Evolutionary conservation across 2,329 filamentous ascomycete species (phyloP).

Genomic region (Cordyceps javanica): DNA sequence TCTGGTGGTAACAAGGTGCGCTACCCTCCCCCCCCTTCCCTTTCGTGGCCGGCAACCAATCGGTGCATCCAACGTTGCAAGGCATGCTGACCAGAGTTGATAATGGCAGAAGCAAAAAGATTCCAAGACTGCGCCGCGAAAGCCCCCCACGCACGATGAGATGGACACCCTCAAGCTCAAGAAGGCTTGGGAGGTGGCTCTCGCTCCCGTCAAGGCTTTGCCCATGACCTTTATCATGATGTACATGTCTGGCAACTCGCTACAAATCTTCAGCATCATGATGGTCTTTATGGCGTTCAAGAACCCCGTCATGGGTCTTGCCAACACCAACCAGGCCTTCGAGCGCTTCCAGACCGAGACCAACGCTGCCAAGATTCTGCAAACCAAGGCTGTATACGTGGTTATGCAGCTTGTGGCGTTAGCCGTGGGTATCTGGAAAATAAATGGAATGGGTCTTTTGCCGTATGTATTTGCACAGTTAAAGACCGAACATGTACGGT

Average conservation of each 20-base stretch:
- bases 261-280: constrained; percentile 99
- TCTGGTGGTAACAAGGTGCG: constrained; percentile 51
- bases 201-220: constrained; percentile 86
- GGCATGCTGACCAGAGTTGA: constrained; percentile 7
- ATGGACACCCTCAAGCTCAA: constrained; percentile 96
- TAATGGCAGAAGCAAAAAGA: constrained; percentile 44
- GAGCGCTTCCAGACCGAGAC: constrained; percentile 80
- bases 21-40: constrained; percentile 2
- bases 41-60: background rate
- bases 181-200: constrained; percentile 96
- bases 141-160: constrained; percentile 69
- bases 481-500: background rate
- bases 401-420: constrained; percentile 79
- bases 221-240: constrained; percentile 99
- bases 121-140: constrained; percentile 46
- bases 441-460: constrained; percentile 91
- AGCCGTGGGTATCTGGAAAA: constrained; percentile 87
- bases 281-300: constrained; percentile 99
- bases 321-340: constrained; percentile 82
- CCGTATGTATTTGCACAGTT: constrained; percentile 55
- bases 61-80: background rate
- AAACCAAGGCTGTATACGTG: constrained; percentile 84
- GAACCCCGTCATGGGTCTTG: constrained; percentile 79
- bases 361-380: constrained; percentile 65
- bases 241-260: constrained; percentile 99